Conservation (phyloP, 768 basidiomycete species). For the Porphyrellus cyaneotinctus region DNA sequence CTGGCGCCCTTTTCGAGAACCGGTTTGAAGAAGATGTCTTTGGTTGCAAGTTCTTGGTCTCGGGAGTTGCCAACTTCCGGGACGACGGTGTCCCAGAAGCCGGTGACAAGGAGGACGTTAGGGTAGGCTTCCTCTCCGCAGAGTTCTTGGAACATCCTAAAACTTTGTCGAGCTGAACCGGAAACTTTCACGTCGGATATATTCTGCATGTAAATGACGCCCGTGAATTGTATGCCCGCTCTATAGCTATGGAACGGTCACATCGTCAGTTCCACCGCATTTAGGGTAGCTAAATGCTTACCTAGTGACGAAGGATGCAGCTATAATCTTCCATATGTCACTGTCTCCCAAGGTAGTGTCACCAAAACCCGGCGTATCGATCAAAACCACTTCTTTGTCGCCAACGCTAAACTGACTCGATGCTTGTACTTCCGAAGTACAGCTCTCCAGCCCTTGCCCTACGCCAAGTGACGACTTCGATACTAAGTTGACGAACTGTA, state of each 20-base stretch:
- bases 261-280: background rate
- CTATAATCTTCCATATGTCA: conserved; percentile 48
- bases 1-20: conserved; percentile 44
- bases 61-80: conserved; percentile 33
- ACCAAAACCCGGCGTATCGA: conserved; percentile 64
- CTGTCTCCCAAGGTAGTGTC: conserved; percentile 47
- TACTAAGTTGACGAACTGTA: conserved; percentile 34
- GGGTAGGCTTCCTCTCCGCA: conserved; percentile 45
- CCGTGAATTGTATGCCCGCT: conserved; percentile 33
- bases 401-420: conserved; percentile 22
- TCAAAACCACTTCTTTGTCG: conserved; percentile 40
- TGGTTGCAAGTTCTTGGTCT: conserved; percentile 39
- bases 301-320: conserved; percentile 34
- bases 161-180: conserved; percentile 43
- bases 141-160: conserved; percentile 47
- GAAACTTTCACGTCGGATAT: conserved; percentile 48
- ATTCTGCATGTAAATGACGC: conserved; percentile 51
- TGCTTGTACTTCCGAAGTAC: conserved; percentile 30
- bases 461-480: conserved; percentile 29
- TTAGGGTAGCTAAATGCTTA: background rate
- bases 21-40: conserved; percentile 48
- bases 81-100: conserved; percentile 45
- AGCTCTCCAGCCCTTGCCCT: conserved; percentile 33
- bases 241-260: conserved; percentile 16
- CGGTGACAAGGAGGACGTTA: conserved; percentile 49